Base-by-base conservation (phyloP, 2,329 filamentous ascomycete genomes). In the Didymella arachidicola region DNA sequence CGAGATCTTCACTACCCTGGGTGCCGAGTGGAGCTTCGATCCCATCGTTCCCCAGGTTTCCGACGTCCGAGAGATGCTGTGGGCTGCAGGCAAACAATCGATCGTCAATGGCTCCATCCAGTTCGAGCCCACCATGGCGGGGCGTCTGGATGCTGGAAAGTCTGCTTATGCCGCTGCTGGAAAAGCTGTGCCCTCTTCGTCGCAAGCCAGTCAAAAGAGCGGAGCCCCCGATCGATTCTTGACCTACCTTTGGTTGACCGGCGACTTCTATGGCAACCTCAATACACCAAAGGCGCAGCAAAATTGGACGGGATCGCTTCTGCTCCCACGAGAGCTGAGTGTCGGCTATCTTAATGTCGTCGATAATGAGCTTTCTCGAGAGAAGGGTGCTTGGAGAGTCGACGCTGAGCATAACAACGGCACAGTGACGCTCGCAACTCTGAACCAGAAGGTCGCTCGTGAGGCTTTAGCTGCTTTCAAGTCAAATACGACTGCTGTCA, bases 111-210 rank as follows among this genome's bases (percentile, higher is more conserved):
- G 64, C 3, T 53, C 60, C 16, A 47, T 67, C 19, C 53, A 51
- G 7, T 80, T 81, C 56, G 69, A 65, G 27, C 79, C 79, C 0
- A 77, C 65, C 1, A 80, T 80, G 78, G 76, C 77, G 2, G 79
- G 79, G 1, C 74, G 72, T 27, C 63, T 80, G 1, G 79, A 80
- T 51, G 79, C 76, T 67, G 79, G 79, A 10, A 60, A 64, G 2
- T 79, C 76, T 0, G 78, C 79, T 4, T 81, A 81, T 59, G 79
- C 79, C 11, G 79, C 79, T 3, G 78, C 78, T 14, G 79, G 79
- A 3, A 80, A 81, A 62, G 61, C 73, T 12, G 56, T 81, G 0
- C 77, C 76, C 1, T 70, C 78, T 0, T 71, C 72, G 7, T 79
- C 79, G 1, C 63, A 73, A 52, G 75, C 78, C 2, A 79, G 78